Base-by-base conservation (phyloP, 768 basidiomycete species). In the Russula virescens region DNA sequence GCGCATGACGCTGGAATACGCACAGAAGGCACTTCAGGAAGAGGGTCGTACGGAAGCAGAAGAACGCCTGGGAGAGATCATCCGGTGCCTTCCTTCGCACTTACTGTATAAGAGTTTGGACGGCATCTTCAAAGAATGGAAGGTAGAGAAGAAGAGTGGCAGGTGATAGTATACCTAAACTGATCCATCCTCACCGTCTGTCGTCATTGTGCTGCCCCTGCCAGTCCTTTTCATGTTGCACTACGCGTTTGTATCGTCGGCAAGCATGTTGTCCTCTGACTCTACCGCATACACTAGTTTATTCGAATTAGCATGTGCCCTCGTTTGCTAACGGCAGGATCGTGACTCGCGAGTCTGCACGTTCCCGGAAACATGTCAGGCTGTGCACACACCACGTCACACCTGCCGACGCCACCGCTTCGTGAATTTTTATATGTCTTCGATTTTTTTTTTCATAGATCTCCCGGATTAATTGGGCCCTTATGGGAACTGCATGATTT, bases 111-210 rank as follows among this genome's bases (percentile, higher is more conserved):
- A 91, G 76, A 91, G 90, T 70, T 73, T 98, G 72, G 97, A 99
- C 75, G 90, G 91, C 34, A 90, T 98, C 69, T 98, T 94, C 77
- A 91, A 91, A 71, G 94, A 96, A 71, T 92, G 90, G 90, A 79
- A 85, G 70, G 85, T 85, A 58, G 88, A 89, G 68, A 91, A 89
- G 78, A 91, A 90, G 74, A 85, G 86, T 49, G 75, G 86, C 46
- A 81, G 76, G 53, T 67, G 64, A 66, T 64, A 53, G 23, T 62
- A 50, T 58, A 53, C 55, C 55, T 48, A 53, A 34, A 49, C 26
- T 52, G 31, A 40, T 40, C 42, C 38, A 38, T 60, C 19, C 38
- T 25, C n/a, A 28, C 47, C 59, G 45, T 61, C 53, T 51, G 60
- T 52, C 50, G 38, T 58, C 34, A 58, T 59, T 31, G 31, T 4